These are phyloP conservation scores for Aspergillus egyptiacus DNA, from an alignment of 495 filamentous ascomycete genomes.

Conservation along the genomic window DNA sequence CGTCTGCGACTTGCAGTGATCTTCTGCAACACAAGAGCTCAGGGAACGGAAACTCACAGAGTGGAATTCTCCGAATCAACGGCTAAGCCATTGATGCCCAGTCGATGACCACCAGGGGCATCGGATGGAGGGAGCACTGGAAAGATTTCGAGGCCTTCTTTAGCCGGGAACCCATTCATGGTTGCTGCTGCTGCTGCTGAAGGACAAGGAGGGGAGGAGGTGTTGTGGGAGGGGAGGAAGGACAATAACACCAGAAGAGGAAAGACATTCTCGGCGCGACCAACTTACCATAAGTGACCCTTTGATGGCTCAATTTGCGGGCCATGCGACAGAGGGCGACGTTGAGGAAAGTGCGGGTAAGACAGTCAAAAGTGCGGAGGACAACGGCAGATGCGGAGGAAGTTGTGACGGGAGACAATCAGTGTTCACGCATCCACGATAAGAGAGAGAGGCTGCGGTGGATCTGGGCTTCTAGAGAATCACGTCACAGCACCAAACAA, in stretches of 20 bases:
- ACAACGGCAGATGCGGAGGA: slow-evolving; percentile 31
- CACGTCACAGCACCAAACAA: neutral
- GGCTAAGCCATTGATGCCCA: slow-evolving; percentile 90
- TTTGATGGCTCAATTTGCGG: slow-evolving; percentile 45
- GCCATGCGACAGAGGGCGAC: slow-evolving; percentile 34
- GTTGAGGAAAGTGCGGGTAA: slow-evolving; percentile 15
- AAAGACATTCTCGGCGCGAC: neutral
- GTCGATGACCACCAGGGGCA: slow-evolving; percentile 81
- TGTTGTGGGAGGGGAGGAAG: neutral
- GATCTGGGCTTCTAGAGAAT: too few relatives aligned
- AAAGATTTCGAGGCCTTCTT: slow-evolving; percentile 14
- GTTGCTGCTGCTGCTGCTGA: neutral
- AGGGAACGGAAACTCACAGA: slow-evolving; percentile 54
- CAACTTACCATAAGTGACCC: slow-evolving; percentile 44
- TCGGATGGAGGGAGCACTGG: slow-evolving; percentile 91
- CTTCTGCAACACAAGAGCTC: neutral
- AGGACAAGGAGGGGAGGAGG: neutral
- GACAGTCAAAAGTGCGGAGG: slow-evolving; percentile 17
- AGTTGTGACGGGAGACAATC: slow-evolving; percentile 31
- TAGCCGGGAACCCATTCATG: slow-evolving; percentile 7
- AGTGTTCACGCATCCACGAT: slow-evolving; percentile 4
- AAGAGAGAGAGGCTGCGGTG: slow-evolving; percentile 3
- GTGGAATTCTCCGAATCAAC: slow-evolving; percentile 80
- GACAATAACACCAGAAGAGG: slow-evolving; percentile 55
- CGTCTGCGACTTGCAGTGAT: slow-evolving; percentile 5